Evolutionary conservation across 768 basidiomycete genomes (phyloP).

Genomic region (Lactifluus piperatus): DNA sequence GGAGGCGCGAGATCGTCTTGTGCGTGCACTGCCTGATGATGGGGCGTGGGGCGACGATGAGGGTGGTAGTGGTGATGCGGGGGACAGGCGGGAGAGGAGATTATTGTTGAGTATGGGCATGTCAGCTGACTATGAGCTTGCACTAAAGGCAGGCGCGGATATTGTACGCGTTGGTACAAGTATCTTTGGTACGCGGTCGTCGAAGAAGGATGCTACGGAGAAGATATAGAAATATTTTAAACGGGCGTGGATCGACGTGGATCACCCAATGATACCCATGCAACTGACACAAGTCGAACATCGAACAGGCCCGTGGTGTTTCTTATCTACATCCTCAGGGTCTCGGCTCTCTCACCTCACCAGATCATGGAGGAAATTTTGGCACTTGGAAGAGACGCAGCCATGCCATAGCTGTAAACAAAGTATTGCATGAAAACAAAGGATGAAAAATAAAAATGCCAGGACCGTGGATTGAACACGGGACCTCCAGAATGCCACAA

Average conservation of each 20-base stretch:
- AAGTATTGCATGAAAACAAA: too few species aligned
- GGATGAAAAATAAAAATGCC: constrained; percentile 39
- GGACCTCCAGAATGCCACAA: constrained; percentile 56
- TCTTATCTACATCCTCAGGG: too few species aligned
- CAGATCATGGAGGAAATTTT: too few species aligned
- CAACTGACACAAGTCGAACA: too few species aligned
- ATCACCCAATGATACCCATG: too few species aligned
- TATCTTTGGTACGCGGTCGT: constrained; percentile 26
- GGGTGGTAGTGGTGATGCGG: constrained; percentile 20
- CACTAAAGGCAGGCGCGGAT: constrained; percentile 74
- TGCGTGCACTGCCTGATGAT: constrained; percentile 33
- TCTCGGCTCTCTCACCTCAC: too few species aligned
- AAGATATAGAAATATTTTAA: background rate
- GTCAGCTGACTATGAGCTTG: constrained; percentile 90
- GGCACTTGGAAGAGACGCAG: too few species aligned
- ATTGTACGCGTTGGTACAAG: constrained; percentile 87
- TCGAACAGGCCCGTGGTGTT: too few species aligned
- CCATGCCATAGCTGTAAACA: too few species aligned
- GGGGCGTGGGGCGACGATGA: constrained; percentile 19
- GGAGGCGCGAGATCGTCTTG: constrained; percentile 51
- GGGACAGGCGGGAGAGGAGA: constrained; percentile 27
- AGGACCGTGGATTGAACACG: constrained; percentile 74
- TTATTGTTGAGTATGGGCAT: constrained; percentile 88
- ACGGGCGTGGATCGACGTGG: background rate
- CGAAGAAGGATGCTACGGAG: constrained; percentile 3